A percentile compares a stretch with the other conserved stretches of the same genome.
Conservation (phyloP, 768 basidiomycete genomes). For the Suillus spraguei region DNA sequence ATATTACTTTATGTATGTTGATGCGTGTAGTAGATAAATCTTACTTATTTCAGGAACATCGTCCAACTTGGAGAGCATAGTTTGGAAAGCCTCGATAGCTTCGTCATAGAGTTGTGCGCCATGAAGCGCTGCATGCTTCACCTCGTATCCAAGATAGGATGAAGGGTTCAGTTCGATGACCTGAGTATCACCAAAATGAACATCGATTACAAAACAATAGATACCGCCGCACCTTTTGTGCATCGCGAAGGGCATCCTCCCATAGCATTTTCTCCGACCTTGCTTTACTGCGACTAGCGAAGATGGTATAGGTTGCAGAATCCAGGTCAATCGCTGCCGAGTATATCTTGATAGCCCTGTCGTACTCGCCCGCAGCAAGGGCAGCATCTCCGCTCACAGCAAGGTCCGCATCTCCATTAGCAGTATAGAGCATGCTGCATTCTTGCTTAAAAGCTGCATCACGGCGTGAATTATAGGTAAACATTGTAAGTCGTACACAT, state of each 20-base stretch:
- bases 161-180: background rate
- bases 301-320: background rate
- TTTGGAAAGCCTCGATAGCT: conserved; percentile 1
- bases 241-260: background rate
- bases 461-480: background rate
- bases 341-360: conserved; percentile 1
- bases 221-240: background rate
- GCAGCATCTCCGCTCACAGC: background rate
- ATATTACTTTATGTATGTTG: background rate
- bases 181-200: background rate
- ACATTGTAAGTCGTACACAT: no score
- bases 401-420: background rate
- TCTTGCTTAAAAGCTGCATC: background rate
- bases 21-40: background rate
- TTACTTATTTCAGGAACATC: background rate
- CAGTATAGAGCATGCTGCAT: background rate
- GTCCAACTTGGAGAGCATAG: background rate
- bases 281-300: background rate
- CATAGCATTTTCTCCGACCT: background rate
- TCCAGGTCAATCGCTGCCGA: background rate
- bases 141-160: background rate
- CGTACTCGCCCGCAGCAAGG: background rate
- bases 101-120: background rate
- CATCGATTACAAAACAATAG: background rate
- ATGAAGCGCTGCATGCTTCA: conserved; percentile 1